Evolutionary conservation across 2,329 filamentous ascomycete species (phyloP), one percentile per base, ranked within the genome.

Genomic region (Drechslera avenae): DNA sequence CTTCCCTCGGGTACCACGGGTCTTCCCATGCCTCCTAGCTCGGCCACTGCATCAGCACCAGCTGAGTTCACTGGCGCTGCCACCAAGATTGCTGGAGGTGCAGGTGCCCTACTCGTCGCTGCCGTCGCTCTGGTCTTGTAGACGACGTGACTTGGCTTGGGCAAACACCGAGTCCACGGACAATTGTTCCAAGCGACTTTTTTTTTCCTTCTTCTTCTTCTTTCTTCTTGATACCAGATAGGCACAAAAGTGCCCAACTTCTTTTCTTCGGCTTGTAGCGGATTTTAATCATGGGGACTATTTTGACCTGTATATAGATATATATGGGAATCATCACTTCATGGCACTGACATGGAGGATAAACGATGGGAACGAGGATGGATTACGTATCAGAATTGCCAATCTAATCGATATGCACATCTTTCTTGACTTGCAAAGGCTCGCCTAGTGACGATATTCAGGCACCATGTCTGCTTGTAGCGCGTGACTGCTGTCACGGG

Each of bases 91-190:
- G 60, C 49, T 19, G 55, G 54, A 12, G 60, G 65, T 28, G 58
- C 58, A 16, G 64, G 56, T 35, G 66, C 56, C 13, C 42, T 68
- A 8, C 30, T 68, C 30, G 62, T 54, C 21, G 65, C 60, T 23
- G 64, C 58, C 2, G 58, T 59, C 28, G 67, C 58, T 9, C 39
- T 70, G 17, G 43, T 67, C 37, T 56, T 72, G 35, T 72, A 65
- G 47, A 57, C 31, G 42, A 50, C n/a, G 45, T 14, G 28, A 47
- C 5, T 4, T 33, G 2, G 19, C 9, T 28, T 18, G 17, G 17
- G 39, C 30, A 36, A 33, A 41, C 21, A 23, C 39, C 8, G 19
- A 31, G n/a, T 14, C 14, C 37, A 17, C 6, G 31, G 16, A 13
- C 26, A 12, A 28, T 10, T 5, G 30, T 26, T 23, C 40, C 57